Base-by-base conservation (phyloP, 768 basidiomycete species). In the Tephrocybe sp. region DNA sequence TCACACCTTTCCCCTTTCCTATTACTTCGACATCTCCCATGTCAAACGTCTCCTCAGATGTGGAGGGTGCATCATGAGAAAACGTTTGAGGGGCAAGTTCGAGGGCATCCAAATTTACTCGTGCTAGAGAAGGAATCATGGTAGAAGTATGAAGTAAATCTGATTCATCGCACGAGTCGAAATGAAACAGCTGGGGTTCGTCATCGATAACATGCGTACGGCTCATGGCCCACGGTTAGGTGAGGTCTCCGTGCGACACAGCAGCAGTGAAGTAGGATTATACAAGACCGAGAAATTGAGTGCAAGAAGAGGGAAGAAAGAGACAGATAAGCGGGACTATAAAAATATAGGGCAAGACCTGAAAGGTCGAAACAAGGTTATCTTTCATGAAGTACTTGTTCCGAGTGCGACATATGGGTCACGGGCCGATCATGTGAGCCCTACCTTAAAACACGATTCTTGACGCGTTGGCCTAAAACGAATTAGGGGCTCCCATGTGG, bases 1-100 rank as follows among this genome's bases (percentile, higher is more conserved):
- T 74, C 38, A 75, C 70, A 34, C 68, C 73, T 65, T 86, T 85
- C 47, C 84, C 84, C 65, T 86, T 85, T 58, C 61, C 72, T 18
- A 61, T 56, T 18, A 60, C 50, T 33, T 48, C 56, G 41, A 37
- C 54, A 48, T 44, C 15, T 39, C 48, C 51, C 37, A 43, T 42
- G 23, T 15, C 33, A 14, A 54, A 48, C 58, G 47, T 45, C 59
- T 66, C 65, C 63, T 55, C 66, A 60, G 68, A 67, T 60, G 64
- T 64, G 51, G 58, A 54, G 45, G 57, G 37, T 34, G 46, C 58
- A 65, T 64, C 63, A 57, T 66, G 65, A 59, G 67, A 65, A 62
- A 63, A 55, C 62, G 64, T 63, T 54, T 60, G 37, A 56, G 51
- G n/a, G 32, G 15, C 32, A 20, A 34, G 14, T 37, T 45, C 26